These are phyloP conservation scores for Cryptosporidium andersoni DNA, from an alignment of 169 alveolate genomes.

Conservation along the genomic window DNA sequence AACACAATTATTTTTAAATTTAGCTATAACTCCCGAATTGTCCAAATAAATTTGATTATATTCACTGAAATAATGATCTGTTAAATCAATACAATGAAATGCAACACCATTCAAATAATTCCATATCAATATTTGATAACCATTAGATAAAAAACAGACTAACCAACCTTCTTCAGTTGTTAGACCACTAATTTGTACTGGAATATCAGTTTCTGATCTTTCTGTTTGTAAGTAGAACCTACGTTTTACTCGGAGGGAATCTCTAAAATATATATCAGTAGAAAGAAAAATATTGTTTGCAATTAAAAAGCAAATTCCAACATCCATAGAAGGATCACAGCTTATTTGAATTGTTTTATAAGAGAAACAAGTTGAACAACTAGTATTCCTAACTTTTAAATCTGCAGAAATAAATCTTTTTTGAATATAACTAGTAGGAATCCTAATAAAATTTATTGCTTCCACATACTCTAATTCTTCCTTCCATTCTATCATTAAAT, in stretches of 20 bases:
- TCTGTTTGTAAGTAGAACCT: constrained; percentile 29
- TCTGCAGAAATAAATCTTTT: neutral
- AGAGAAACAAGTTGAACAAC: constrained; percentile 38
- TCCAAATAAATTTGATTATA: neutral
- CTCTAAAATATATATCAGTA: constrained; percentile 10
- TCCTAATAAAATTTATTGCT: constrained; percentile 13
- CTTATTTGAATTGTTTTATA: constrained; percentile 3
- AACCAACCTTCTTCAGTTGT: constrained; percentile 24
- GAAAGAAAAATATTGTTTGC: constrained; percentile 24
- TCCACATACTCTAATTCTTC: neutral
- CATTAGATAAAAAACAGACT: neutral
- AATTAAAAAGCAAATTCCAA: constrained; percentile 21
- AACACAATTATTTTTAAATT: neutral
- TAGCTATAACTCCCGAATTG: neutral
- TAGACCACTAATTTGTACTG: constrained; percentile 14
- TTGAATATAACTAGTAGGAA: constrained; percentile 1
- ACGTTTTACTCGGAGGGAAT: constrained; percentile 1
- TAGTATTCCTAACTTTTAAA: neutral
- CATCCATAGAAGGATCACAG: constrained; percentile 24
- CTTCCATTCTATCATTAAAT: neutral
- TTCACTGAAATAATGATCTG: neutral
- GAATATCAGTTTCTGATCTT: neutral
- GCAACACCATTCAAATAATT: constrained; percentile 53
- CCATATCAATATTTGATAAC: constrained; percentile 22
- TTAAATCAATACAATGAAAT: constrained; percentile 19